Evolutionary conservation across 371 early-diverging fungal genomes (phyloP).

Genomic region (Saksenaea oblongispora): DNA sequence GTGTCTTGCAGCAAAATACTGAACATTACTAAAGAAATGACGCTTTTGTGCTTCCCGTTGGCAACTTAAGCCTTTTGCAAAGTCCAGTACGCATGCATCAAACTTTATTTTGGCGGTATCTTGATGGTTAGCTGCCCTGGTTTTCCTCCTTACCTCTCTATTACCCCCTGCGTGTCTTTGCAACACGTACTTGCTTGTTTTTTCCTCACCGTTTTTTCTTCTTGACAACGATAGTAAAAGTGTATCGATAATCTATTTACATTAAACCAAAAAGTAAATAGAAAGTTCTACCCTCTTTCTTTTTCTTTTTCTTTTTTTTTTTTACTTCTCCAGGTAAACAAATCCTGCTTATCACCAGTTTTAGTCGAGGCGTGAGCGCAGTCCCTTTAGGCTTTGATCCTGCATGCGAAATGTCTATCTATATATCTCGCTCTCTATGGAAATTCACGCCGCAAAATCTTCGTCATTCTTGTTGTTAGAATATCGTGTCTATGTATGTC

Average conservation of each 20-base stretch:
- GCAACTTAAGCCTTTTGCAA: background rate
- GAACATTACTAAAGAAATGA: background rate
- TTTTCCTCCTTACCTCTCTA: background rate
- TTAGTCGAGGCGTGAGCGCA: background rate
- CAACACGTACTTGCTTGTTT: background rate
- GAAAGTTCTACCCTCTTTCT: background rate
- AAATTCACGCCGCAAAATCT: background rate
- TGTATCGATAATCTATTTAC: background rate
- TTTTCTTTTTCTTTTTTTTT: background rate
- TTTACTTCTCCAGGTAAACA: conserved; percentile 1
- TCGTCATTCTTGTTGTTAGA: background rate
- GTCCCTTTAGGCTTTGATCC: conserved; percentile 5
- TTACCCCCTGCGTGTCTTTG: background rate
- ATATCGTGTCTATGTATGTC: background rate
- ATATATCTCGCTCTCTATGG: conserved; percentile 1
- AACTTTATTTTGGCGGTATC: conserved; percentile 4
- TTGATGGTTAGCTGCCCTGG: background rate
- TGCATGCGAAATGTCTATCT: conserved; percentile 1
- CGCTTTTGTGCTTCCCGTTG: conserved; percentile 4
- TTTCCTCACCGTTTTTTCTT: background rate
- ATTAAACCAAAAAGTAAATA: conserved; percentile 2
- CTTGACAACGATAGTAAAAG: background rate
- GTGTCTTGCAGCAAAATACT: background rate
- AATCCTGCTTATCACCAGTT: conserved; percentile 2
- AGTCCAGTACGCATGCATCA: background rate